Evolutionary conservation across 2,329 filamentous ascomycete genomes (phyloP), one percentile per base, ranked within the genome.

Genomic region (Teratosphaeria viscida): DNA sequence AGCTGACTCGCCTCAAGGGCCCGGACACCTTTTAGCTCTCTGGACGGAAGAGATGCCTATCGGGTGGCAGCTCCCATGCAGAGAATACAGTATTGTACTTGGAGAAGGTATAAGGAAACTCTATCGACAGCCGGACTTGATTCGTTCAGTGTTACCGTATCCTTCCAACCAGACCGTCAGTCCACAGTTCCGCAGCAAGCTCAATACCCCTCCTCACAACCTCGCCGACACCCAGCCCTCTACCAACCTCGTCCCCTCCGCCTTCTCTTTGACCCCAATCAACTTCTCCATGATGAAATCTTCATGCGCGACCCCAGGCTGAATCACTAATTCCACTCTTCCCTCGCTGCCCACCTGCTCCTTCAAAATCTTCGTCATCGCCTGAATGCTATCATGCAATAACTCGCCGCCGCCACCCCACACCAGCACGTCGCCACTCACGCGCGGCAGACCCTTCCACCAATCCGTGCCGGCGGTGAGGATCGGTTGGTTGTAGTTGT

Each of bases 391-490:
- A 63, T 84, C 83, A 37, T 83, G 70, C 29, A 86, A 62, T 14
- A 84, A 73, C 71, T 86, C 84, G 55, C 80, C 77, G 0, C 73
- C 78, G 0, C 84, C 84, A 1, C 74, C 80, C 62, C 79, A 78
- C 5, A 86, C 74, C 27, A 84, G 65, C 1, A 85, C 72, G 52
- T 78, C 74, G 23, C 75, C 71, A 2, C 82, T 70, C 2, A 73
- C 62, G 37, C 70, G 75, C 0, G 77, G 55, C 12, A 82, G 72
- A 2, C 73, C 75, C 10, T 74, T 66, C 76, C 81, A 86, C 83
- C 83, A 86, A 1, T 76, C 19, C n/a, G n/a, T 49, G n/a, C 43
- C 43, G 12, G 23, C 19, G 23, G 54, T 55, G 2, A 55, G 54
- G 39, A n/a, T 35, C 19, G 23, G 39, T 14, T 57, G 59, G 43